Evolutionary conservation across 169 alveolate genomes (phyloP).

Genomic region (Babesia bovis): DNA sequence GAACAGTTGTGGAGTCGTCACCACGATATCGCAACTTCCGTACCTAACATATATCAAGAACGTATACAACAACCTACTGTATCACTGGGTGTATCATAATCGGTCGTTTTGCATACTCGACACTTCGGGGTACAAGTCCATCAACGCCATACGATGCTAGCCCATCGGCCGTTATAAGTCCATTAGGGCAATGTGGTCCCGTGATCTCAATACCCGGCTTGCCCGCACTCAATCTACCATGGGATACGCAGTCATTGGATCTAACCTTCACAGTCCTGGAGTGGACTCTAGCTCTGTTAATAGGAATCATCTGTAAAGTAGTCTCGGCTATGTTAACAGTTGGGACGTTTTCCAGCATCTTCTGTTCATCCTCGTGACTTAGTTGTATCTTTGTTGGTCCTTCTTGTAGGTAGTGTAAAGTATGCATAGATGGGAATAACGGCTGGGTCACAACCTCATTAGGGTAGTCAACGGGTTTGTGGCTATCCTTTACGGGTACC

Average conservation of each 20-base stretch:
- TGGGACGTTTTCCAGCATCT: constrained; percentile 45
- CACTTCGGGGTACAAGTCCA: constrained; percentile 36
- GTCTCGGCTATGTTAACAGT: constrained; percentile 8
- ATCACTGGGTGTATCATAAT: constrained; percentile 39
- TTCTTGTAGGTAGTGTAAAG: constrained; percentile 1
- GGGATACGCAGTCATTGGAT: too few relatives aligned
- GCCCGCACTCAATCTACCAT: too few relatives aligned
- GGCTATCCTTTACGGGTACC: constrained; percentile 3
- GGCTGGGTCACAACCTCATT: constrained; percentile 8
- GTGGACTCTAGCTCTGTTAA: constrained; percentile 22
- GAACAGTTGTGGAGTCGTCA: constrained; percentile 74
- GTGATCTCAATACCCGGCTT: too few relatives aligned
- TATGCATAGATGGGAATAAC: constrained; percentile 17
- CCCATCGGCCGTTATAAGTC: too few relatives aligned
- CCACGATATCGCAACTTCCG: constrained; percentile 70
- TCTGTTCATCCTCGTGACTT: constrained; percentile 45
- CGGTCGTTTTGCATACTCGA: constrained; percentile 33
- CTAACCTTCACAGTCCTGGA: neutral
- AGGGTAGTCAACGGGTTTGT: neutral
- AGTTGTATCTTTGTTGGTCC: neutral
- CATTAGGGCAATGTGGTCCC: too few relatives aligned
- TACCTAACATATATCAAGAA: constrained; percentile 36
- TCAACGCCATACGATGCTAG: constrained; percentile 15
- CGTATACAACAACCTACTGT: constrained; percentile 29
- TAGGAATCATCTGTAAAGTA: constrained; percentile 28